Base-by-base conservation (phyloP, 192 early-diverging fungal species). In the Diversispora eburnea region DNA sequence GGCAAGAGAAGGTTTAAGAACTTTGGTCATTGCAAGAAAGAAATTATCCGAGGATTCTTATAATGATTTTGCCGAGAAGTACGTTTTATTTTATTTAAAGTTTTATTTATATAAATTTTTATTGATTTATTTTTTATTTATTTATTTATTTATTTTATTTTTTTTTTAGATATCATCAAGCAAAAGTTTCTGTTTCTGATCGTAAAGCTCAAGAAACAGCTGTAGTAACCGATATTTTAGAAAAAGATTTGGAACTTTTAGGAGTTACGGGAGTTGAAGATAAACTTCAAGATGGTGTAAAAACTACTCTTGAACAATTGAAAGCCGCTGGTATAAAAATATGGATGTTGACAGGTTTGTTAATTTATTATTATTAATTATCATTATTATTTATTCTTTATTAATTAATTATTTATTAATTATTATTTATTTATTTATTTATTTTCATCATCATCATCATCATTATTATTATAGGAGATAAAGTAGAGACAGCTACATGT, bases 201-300 rank as follows among this genome's bases (percentile, higher is more conserved):
- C 88, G 95, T 17, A 91, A 90, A 13, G 86, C 78, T 0, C 79
- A 82, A 13, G 91, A 93, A 80, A 85, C 89, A 70, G 76, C 77
- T 3, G 90, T 92, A 3, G 84, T 97, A 4, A 77, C 80, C 0
- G 75, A 85, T 17, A 82, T 85, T 22, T 76, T 98, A 17, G 96
- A 98, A 72, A 81, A 80, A 62, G 95, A 96, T 70, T 74, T 98
- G 52, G 95, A 97, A 75, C 81, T 97, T 56, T 81, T 98, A 39
- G 96, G 96, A 8, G 67, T 97, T 61, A 98, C 95, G 0, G 96
- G 95, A 19, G 95, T 98, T 51, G 96, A 98, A 77, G 96, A 98
- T 76, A 94, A 94, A 76, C 81, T 98, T 69, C 96, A 98, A 76
- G 94, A 97, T 76, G 90, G 91, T 52, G 95, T 98, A 62, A 92